Evolutionary conservation across 257 asterid species (phyloP), one percentile per base, ranked within the genome.

Genomic region (Linaria vulgaris): DNA sequence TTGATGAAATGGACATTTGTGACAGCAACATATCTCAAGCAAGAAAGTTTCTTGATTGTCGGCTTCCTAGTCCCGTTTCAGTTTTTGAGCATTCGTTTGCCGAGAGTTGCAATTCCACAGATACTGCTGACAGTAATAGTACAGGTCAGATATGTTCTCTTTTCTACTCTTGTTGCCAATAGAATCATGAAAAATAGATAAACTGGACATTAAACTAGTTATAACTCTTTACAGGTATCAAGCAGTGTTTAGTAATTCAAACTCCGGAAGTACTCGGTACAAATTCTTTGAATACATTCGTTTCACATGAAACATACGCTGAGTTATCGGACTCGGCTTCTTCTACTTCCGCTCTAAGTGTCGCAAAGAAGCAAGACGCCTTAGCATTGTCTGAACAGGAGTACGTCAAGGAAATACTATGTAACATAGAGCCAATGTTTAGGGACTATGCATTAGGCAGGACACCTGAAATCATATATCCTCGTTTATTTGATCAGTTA

Each of bases 251-350:
- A 70, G 79, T 87, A n/a, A 53, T 71, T 37, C 82, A 74, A 63
- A 85, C 87, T 53, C 84, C 60, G 38, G 86, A 88, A 68, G 80
- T 74, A 57, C 76, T 79, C 9, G 83, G 80, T 61, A 51, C 70
- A 8, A 25, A 69, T 74, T 80, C 80, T 46, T 56, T 68, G 17
- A 75, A 76, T 63, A 68, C 51, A 21, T 71, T 69, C 46, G 72
- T 75, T 69, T 66, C 79, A 61, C 57, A 54, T 12, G 86, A 85
- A 65, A 74, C 72, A 25, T 85, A 80, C 23, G 39, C 76, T 15
- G 99, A 92, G 61, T 66, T 92, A 63, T 80, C 83, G 15, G 97
- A 94, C 76, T 90, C 95, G 11, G 97, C 94, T 63, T 85, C 96
- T 69, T 92, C 99, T 12, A 53, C 66, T 57, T 79, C 67, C 23